Percentiles rank a stretch among this genome's conserved stretches.
These are phyloP conservation scores for Phytophthora melonis DNA, from an alignment of 352 stramenopile genomes.

Conservation along the genomic window DNA sequence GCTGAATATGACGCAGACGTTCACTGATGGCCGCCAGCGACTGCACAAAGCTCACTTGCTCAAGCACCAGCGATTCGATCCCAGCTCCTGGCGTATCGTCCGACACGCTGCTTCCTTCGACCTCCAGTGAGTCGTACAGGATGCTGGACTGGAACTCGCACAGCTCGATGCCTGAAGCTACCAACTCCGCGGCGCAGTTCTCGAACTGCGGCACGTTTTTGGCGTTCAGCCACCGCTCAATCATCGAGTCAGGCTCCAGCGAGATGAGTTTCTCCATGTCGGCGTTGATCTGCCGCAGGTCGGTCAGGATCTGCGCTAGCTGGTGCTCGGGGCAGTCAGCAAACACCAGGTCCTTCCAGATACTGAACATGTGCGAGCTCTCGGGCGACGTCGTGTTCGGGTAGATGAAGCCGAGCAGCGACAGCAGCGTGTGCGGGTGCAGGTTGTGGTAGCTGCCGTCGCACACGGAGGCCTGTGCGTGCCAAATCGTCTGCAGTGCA, in stretches of 20 bases:
- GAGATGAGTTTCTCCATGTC: slow-evolving; percentile 53
- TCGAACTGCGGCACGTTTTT: slow-evolving; percentile 63
- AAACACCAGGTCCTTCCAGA: slow-evolving; percentile 75
- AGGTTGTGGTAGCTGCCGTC: slow-evolving; percentile 54
- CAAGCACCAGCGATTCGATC: slow-evolving; percentile 71
- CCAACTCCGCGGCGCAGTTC: slow-evolving; percentile 53
- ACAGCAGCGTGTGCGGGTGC: slow-evolving; percentile 69
- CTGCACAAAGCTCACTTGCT: slow-evolving; percentile 83
- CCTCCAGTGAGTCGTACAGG: slow-evolving; percentile 66
- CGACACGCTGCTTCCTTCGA: slow-evolving; percentile 30
- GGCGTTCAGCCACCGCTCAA: slow-evolving; percentile 70
- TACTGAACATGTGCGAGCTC: slow-evolving; percentile 41
- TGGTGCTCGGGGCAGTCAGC: slow-evolving; percentile 71
- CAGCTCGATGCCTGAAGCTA: slow-evolving; percentile 52
- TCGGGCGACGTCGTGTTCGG: slow-evolving; percentile 42
- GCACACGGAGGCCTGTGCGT: slow-evolving; percentile 70
- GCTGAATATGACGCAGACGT: slow-evolving; percentile 69
- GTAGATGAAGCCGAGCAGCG: slow-evolving; percentile 74
- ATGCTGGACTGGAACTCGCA: slow-evolving; percentile 83
- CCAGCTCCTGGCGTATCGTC: slow-evolving; percentile 25
- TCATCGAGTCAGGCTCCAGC: slow-evolving; percentile 60
- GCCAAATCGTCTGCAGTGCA: slow-evolving; percentile 84
- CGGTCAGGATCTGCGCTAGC: slow-evolving; percentile 52
- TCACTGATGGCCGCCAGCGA: slow-evolving; percentile 78
- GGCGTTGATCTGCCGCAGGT: slow-evolving; percentile 45